These are phyloP conservation scores for Talaromyces piceae DNA, from an alignment of 2,329 filamentous ascomycete genomes.

Conservation along the genomic window DNA sequence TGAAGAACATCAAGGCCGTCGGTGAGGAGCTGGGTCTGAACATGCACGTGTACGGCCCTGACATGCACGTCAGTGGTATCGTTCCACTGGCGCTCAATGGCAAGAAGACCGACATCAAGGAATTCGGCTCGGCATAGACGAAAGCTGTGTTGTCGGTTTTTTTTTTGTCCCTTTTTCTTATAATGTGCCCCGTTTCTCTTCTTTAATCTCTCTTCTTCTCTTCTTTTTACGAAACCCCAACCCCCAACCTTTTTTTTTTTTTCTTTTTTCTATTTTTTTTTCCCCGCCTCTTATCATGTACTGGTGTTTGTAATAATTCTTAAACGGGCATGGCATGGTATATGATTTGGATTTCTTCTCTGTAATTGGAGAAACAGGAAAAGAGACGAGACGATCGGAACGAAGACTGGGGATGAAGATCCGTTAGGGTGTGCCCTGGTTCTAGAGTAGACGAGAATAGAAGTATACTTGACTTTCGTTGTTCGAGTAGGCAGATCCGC, in stretches of 20 bases:
- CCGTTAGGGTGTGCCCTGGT: no score
- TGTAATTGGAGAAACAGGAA: constrained; percentile 1
- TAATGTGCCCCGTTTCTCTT: neutral
- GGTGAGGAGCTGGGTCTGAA: constrained; percentile 89
- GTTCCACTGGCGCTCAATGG: constrained; percentile 76
- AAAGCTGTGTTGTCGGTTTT: neutral
- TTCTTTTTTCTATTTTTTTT: constrained; percentile 3
- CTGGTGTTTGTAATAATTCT: constrained; percentile 14
- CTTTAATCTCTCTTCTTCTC: neutral
- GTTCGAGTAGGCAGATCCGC: no score
- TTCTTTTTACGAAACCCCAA: neutral
- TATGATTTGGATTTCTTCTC: constrained; percentile 12
- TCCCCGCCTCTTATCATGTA: constrained; percentile 8
- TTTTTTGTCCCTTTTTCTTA: neutral
- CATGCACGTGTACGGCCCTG: constrained; percentile 82
- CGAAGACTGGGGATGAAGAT: neutral
- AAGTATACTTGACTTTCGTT: no score
- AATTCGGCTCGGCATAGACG: constrained; percentile 41
- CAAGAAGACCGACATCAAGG: constrained; percentile 55
- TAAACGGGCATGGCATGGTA: constrained; percentile 14
- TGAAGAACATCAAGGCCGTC: constrained; percentile 99
- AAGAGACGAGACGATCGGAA: neutral
- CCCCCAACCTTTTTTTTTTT: neutral
- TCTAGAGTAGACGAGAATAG: no score
- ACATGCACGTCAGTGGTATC: constrained; percentile 89